These are phyloP conservation scores for Russula compacta DNA, from an alignment of 768 basidiomycete genomes.

Conservation along the genomic window DNA sequence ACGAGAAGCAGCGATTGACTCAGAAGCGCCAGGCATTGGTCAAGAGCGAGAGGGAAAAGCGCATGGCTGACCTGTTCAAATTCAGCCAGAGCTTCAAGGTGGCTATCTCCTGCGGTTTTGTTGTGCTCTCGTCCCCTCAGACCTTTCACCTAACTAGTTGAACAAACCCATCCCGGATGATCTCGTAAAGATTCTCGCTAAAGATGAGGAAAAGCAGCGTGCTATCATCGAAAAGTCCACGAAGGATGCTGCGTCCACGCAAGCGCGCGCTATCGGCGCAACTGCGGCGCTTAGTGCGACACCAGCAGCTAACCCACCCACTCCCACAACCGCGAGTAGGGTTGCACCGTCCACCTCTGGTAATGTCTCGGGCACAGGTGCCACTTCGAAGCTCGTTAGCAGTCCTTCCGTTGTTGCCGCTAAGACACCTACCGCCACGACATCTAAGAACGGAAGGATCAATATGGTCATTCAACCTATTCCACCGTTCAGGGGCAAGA, in stretches of 20 bases:
- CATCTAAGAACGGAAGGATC: constrained; percentile 27
- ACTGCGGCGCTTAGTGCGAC: constrained; percentile 36
- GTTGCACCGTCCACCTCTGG: constrained; percentile 14
- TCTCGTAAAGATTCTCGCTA: constrained; percentile 84
- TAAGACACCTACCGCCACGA: constrained; percentile 1
- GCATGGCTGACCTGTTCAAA: constrained; percentile 85
- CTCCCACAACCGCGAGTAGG: constrained; percentile 29
- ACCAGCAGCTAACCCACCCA: constrained; percentile 29
- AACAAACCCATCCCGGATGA: constrained; percentile 95
- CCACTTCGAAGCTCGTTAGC: constrained; percentile 18
- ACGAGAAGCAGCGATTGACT: constrained; percentile 81
- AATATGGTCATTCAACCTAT: constrained; percentile 83
- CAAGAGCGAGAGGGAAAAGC: constrained; percentile 92
- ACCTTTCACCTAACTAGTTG: constrained; percentile 38
- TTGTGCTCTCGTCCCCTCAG: neutral
- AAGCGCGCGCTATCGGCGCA: constrained; percentile 54
- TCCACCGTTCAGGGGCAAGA: constrained; percentile 74
- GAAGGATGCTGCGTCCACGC: constrained; percentile 53
- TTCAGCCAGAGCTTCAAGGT: constrained; percentile 96
- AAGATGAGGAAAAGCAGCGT: constrained; percentile 86
- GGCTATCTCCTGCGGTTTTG: constrained; percentile 14
- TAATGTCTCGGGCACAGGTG: constrained; percentile 1
- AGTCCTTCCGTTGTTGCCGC: constrained; percentile 12
- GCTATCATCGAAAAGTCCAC: constrained; percentile 70
- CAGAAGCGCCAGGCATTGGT: constrained; percentile 84